Base-by-base conservation (phyloP, 1,284 basidiomycete species). In the Ustilago cynodontis region DNA sequence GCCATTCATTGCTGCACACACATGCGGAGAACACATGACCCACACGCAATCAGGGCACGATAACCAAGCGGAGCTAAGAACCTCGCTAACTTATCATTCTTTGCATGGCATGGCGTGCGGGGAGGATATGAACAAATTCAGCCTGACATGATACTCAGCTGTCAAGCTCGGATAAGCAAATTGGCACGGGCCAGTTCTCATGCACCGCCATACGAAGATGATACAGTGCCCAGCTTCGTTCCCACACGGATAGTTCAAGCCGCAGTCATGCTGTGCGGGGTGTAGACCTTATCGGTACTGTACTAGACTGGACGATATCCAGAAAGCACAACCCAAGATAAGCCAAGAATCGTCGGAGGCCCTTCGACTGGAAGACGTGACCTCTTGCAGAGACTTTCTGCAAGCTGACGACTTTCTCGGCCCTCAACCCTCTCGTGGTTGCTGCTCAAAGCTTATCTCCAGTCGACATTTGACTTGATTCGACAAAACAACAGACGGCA, bases 161-260 rank as follows among this genome's bases (percentile, higher is more conserved):
- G 24, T 49, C 16, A 49, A 26, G 24, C 47, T 49, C 47, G 24
- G 47, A 49, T 49, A 49, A 49, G 47, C 47, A 45, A 26, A 26
- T 49, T 49, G 47, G 47, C 26, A 49, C 47, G 47, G 26, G 47
- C 47, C 47, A 49, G 6, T 13, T 22, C 16, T 49, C 22, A 18
- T 49, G 47, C 47, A 26, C 22, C 47, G 24, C 47, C 47, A 49
- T 49, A 49, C 47, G 20, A 1, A 43, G 3, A n/a, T 10, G 24
- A 49, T 26, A 7, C 13, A 16, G 14, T 13, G 5, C 6, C 11
- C 28, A 9, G 24, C 26, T 28, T 26, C 11, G 26, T 18, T 4
- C 47, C 24, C 47, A 24, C 47, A 49, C 47, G 2, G 6, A 26
- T 26, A 2, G 47, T 6, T 26, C 24, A 49, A 49, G 47, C 22